Base-by-base conservation (phyloP, 805 yeast genomes). In the Teunomyces panamensis region DNA sequence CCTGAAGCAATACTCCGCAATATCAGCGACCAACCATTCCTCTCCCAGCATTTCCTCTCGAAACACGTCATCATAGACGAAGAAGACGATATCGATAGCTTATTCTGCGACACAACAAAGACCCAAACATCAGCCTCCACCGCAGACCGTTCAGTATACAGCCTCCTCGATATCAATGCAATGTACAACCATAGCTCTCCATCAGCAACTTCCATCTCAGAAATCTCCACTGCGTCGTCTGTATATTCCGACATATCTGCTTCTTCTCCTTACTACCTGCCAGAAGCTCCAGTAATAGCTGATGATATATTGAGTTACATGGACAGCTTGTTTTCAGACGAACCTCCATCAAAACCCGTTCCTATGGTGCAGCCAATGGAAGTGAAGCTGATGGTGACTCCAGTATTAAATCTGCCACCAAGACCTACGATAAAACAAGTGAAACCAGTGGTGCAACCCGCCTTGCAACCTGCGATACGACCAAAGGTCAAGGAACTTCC, bases 81-180 rank as follows among this genome's bases (percentile, higher is more conserved):
- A 3, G 55, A 52, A 14, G 53, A 49, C 17, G 58, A 54, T 17
- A 47, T 47, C 32, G 58, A 54, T 33, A 51, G 55, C 33, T 48
- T 54, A 36, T 50, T 54, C 34, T 53, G 54, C 24, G 56, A 53
- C 27, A 11, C 47, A 17, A 47, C 53, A 4, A 42, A 43, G 32
- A 42, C 43, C 1, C 10, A 30, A 9, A 43, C 33, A 6, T 8
- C 41, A 7, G 41, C 30, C 5, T 26, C 30, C 20, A 26, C 26
- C 9, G 20, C 30, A 9, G 44, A 45, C 28, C 29, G 13, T 39
- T 36, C 28, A 11, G 35, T 24, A 5, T 20, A 28, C 32, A 45
- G 32, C 8, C 14, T 30, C 14, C 34, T 36, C 16, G 49, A 49
- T 11, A 41, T 32, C 9, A 46, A 45, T 9, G 45, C 44, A 9